Evolutionary conservation across 306 rosid genomes (phyloP), one percentile per base, ranked within the genome.

Genomic region (Gynostemma pentaphyllum): DNA sequence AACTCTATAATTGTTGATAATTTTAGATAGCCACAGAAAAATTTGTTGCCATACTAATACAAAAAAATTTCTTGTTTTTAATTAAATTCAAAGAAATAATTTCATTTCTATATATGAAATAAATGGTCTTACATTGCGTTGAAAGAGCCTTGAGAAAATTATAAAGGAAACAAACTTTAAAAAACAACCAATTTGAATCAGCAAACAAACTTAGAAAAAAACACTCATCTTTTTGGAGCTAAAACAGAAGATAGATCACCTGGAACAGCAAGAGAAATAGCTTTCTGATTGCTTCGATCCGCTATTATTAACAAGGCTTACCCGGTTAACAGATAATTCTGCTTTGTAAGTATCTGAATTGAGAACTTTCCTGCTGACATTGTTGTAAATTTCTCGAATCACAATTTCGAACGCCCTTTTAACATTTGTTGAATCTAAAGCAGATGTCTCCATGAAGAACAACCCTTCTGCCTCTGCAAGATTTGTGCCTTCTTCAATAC

Each of bases 401-500:
- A 90, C 96, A 69, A 85, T 78, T 73, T 90, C 97, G 27, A 90
- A 90, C 13, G 97, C 96, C 45, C 77, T 83, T 64, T 72, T 85
- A 2, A 90, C 97, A 57, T 90, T 90, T 26, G 89, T 90, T 2
- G 97, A 80, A 44, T 90, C 96, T 24, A 90, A 67, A 23, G 97
- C 97, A 39, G 97, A 90, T 44, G 97, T 87, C 75, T 90, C 97
- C 95, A 90, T 85, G 91, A 87, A 90, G 76, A 85, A 90, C 73
- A 90, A 64, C 21, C 96, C 97, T 70, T 90, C 96, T 9, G 88
- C 75, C 80, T 90, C 97, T 1, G 97, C 96, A 40, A 90, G 84
- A 65, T 69, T 81, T 80, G 81, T 90, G 36, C 97, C 97, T 72
- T 90, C 97, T 51, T 90, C 97, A 1, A 90, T 60, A 47, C 86